These are phyloP conservation scores for Rhinocladiella mackenziei DNA, from an alignment of 2,329 filamentous ascomycete species.

Conservation along the genomic window DNA sequence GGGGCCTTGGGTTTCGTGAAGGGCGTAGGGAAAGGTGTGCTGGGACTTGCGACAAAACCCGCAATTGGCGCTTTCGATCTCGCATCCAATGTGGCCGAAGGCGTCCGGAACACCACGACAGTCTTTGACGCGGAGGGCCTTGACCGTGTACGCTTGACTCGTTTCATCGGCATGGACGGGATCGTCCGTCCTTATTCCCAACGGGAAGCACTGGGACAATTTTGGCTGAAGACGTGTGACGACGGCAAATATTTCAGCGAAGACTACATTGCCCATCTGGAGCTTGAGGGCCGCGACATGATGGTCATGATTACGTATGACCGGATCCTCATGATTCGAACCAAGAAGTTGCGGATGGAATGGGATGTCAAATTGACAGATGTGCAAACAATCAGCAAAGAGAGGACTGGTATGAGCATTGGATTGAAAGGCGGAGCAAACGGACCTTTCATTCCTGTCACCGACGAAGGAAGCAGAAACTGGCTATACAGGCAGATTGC, in stretches of 20 bases:
- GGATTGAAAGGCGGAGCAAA: slow-evolving; percentile 85
- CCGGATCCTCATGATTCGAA: slow-evolving; percentile 84
- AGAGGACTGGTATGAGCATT: slow-evolving; percentile 87
- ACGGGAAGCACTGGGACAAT: slow-evolving; percentile 92
- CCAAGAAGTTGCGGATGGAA: slow-evolving; percentile 78
- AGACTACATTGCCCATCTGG: slow-evolving; percentile 92
- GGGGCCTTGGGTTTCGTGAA: slow-evolving; percentile 94
- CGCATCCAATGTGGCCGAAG: slow-evolving; percentile 93
- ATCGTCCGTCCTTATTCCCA: slow-evolving; percentile 92
- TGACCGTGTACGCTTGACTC: slow-evolving; percentile 86
- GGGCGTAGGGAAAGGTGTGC: slow-evolving; percentile 88
- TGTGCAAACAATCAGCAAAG: slow-evolving; percentile 94
- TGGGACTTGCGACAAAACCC: slow-evolving; percentile 94
- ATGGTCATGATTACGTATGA: slow-evolving; percentile 84
- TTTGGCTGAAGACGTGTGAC: slow-evolving; percentile 97
- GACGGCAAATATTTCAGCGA: slow-evolving; percentile 98
- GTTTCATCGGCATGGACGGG: slow-evolving; percentile 87
- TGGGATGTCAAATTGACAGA: slow-evolving; percentile 97
- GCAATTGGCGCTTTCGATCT: slow-evolving; percentile 96
- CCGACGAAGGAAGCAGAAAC: slow-evolving; percentile 72
- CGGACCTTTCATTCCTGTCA: slow-evolving; percentile 89
- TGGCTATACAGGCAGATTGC: slow-evolving; percentile 65
- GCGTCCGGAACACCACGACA: slow-evolving; percentile 96
- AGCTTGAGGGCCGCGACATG: slow-evolving; percentile 83
- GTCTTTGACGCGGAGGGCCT: slow-evolving; percentile 94